These are phyloP conservation scores for Naematelia aurantialba DNA, from an alignment of 768 basidiomycete species.

Conservation along the genomic window DNA sequence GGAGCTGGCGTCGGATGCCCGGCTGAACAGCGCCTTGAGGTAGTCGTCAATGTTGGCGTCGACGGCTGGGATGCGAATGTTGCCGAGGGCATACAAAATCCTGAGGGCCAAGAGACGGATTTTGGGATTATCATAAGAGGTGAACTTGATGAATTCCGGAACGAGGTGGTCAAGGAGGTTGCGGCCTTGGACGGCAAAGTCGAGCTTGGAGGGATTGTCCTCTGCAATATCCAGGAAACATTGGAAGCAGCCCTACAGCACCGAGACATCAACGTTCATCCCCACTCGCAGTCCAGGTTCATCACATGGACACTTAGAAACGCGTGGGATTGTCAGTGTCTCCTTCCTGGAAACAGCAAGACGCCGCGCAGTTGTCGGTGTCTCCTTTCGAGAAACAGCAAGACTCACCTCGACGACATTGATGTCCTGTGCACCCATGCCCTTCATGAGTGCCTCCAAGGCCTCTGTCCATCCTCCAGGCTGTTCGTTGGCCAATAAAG, in stretches of 20 bases:
- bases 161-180: constrained; percentile 94
- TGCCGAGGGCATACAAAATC: constrained; percentile 90
- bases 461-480: constrained; percentile 95
- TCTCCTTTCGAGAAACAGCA: background rate
- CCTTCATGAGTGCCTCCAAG: constrained; percentile 73
- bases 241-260: constrained; percentile 76
- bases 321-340: too few species aligned
- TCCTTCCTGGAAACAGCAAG: too few species aligned
- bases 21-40: constrained; percentile 87
- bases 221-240: constrained; percentile 93
- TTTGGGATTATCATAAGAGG: constrained; percentile 78
- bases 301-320: too few species aligned
- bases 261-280: too few species aligned
- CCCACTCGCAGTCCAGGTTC: too few species aligned
- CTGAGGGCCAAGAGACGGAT: constrained; percentile 90
- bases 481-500: constrained; percentile 80
- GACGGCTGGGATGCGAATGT: constrained; percentile 78
- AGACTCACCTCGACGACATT: constrained; percentile 77
- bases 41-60: constrained; percentile 88
- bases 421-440: constrained; percentile 70
- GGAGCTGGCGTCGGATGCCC: constrained; percentile 90
- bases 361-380: background rate
- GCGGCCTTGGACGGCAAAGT: constrained; percentile 87
- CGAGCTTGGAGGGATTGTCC: constrained; percentile 92
- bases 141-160: constrained; percentile 84